These are phyloP conservation scores for Trifolium repens DNA, from an alignment of 306 rosid species.

Conservation along the genomic window DNA sequence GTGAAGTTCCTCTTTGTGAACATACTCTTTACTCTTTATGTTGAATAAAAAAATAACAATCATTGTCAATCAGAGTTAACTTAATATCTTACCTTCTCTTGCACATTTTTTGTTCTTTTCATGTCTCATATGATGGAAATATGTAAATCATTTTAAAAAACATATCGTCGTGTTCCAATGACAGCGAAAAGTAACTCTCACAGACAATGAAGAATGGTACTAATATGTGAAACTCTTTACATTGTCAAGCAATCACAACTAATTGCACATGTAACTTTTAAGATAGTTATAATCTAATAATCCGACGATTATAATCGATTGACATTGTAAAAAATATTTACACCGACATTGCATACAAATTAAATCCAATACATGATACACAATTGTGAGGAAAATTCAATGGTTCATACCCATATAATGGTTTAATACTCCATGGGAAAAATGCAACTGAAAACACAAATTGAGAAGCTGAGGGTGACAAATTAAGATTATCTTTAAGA, in stretches of 20 bases:
- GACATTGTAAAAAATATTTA: background rate
- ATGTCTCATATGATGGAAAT: constrained; percentile 14
- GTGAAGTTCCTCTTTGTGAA: background rate
- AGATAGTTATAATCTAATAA: background rate
- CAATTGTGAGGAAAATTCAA: background rate
- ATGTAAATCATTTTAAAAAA: constrained; percentile 18
- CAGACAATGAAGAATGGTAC: background rate
- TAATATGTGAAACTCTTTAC: background rate
- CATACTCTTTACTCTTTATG: background rate
- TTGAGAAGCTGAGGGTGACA: constrained; percentile 87
- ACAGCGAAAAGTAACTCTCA: background rate
- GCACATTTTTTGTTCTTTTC: background rate
- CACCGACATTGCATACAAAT: background rate
- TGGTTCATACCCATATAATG: constrained; percentile 75
- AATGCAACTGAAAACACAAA: constrained; percentile 73
- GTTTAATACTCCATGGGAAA: constrained; percentile 92
- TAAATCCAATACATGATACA: constrained; percentile 15
- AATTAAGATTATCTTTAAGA: constrained; percentile 72
- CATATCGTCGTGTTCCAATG: background rate
- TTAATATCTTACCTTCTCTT: constrained; percentile 12
- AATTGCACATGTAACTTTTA: background rate
- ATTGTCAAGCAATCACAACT: background rate
- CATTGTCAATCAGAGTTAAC: background rate
- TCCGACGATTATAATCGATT: background rate
- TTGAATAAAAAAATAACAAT: constrained; percentile 18